phyloP scores from a whole-genome alignment of 495 filamentous ascomycete species.

The Apodospora peruviana region DNA sequence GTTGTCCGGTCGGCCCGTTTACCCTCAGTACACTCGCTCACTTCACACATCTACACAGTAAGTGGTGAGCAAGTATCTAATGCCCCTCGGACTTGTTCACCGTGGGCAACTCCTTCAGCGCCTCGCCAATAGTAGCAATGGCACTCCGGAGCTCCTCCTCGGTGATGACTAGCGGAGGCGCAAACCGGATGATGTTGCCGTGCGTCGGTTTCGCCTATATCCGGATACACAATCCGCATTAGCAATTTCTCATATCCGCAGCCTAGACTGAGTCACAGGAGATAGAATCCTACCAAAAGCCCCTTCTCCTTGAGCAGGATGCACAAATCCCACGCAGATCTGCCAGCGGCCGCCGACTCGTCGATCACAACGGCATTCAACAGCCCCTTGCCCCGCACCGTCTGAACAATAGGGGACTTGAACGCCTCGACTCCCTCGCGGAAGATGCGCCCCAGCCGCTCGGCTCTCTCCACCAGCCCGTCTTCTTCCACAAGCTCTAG shows the following conservation, averaged over 20 bases:
- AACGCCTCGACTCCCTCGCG: slow-evolving; percentile 65
- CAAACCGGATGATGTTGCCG: slow-evolving; percentile 94
- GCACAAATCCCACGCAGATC: slow-evolving; percentile 95
- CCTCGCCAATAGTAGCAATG: slow-evolving; percentile 67
- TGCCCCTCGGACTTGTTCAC: slow-evolving; percentile 23
- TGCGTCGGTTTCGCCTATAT: slow-evolving; percentile 93
- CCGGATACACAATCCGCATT: neutral
- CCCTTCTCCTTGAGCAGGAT: slow-evolving; percentile 95
- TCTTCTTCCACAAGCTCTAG: slow-evolving; percentile 92
- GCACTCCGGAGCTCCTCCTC: slow-evolving; percentile 79
- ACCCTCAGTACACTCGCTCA: too few species aligned
- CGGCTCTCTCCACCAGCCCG: slow-evolving; percentile 74
- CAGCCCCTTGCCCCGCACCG: slow-evolving; percentile 85
- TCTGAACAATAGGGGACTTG: slow-evolving; percentile 72
- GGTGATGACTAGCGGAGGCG: slow-evolving; percentile 80
- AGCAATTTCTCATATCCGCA: neutral
- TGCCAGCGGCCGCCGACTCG: slow-evolving; percentile 75
- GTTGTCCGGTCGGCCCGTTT: too few species aligned
- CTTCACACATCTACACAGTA: too few species aligned
- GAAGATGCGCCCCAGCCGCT: slow-evolving; percentile 77
- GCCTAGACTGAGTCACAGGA: neutral
- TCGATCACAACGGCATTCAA: slow-evolving; percentile 97
- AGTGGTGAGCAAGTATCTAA: too few species aligned
- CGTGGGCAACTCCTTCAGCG: slow-evolving; percentile 58
- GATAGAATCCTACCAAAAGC: slow-evolving; percentile 61